These are phyloP conservation scores for Populus hybrid DNA, from an alignment of 441 rosid species.

Conservation along the genomic window DNA sequence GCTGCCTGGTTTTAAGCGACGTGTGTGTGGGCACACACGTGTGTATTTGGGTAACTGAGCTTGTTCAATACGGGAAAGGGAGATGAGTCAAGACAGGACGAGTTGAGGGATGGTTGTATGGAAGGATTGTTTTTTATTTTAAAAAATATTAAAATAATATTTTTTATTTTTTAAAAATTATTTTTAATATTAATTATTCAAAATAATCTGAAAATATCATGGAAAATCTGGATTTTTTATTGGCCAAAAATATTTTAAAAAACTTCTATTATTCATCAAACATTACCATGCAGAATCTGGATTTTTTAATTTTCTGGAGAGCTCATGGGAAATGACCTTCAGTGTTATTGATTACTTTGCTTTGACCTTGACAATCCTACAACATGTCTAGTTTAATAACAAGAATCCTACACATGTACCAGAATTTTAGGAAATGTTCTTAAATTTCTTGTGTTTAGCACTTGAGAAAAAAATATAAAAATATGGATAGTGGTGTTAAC, in stretches of 20 bases:
- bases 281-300: constrained; percentile 4
- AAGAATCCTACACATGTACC: constrained; percentile 1
- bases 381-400: background rate
- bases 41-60: background rate
- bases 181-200: too few relatives aligned
- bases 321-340: constrained; percentile 4
- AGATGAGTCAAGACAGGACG: too few relatives aligned
- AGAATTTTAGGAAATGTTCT: constrained; percentile 24
- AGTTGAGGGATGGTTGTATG: too few relatives aligned
- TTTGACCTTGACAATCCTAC: constrained; percentile 15
- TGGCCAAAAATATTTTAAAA: too few relatives aligned
- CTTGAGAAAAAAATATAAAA: constrained; percentile 6
- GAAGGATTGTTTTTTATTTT: too few relatives aligned
- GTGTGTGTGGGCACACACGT: background rate
- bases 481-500: too few relatives aligned
- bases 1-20: background rate
- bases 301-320: background rate
- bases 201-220: too few relatives aligned
- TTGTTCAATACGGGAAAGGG: background rate
- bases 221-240: too few relatives aligned
- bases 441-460: constrained; percentile 23
- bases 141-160: too few relatives aligned
- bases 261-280: too few relatives aligned
- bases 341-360: background rate
- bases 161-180: background rate